Conservation (phyloP, 768 basidiomycete genomes). For the Exidia glandulosa region DNA sequence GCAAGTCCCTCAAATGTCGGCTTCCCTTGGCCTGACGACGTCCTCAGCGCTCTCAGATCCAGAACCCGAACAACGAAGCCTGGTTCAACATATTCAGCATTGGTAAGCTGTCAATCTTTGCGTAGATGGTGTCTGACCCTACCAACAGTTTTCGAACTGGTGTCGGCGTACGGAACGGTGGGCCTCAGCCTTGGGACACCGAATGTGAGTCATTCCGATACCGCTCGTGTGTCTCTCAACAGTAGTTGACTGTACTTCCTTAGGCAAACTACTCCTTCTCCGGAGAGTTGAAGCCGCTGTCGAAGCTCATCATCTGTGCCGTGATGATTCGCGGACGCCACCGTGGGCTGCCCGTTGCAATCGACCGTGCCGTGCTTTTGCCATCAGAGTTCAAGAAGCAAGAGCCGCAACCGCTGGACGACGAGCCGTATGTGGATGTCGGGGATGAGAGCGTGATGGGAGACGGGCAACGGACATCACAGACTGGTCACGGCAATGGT, state of each 20-base stretch:
- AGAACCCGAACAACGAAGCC: constrained; percentile 34
- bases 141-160: constrained; percentile 63
- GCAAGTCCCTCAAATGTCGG: constrained; percentile 26
- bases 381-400: constrained; percentile 42
- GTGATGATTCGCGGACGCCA: constrained; percentile 95
- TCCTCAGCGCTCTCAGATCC: constrained; percentile 45
- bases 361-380: constrained; percentile 77
- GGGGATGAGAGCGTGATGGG: not conserved
- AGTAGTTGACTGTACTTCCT: constrained; percentile 10
- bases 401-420: not conserved
- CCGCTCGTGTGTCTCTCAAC: constrained; percentile 5
- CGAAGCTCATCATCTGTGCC: constrained; percentile 74
- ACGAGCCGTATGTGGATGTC: not conserved
- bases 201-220: constrained; percentile 36
- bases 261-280: constrained; percentile 76
- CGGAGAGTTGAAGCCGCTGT: constrained; percentile 66
- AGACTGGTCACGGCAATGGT: no score
- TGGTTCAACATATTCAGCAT: constrained; percentile 86
- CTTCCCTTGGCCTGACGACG: not conserved
- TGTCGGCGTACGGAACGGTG: constrained; percentile 81
- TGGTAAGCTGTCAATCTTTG: constrained; percentile 33
- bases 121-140: constrained; percentile 8
- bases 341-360: constrained; percentile 77
- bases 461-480: not conserved
- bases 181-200: constrained; percentile 85